Evolutionary conservation across 805 yeast genomes (phyloP), one percentile per base, ranked within the genome.

Genomic region (Candida ortonii): DNA sequence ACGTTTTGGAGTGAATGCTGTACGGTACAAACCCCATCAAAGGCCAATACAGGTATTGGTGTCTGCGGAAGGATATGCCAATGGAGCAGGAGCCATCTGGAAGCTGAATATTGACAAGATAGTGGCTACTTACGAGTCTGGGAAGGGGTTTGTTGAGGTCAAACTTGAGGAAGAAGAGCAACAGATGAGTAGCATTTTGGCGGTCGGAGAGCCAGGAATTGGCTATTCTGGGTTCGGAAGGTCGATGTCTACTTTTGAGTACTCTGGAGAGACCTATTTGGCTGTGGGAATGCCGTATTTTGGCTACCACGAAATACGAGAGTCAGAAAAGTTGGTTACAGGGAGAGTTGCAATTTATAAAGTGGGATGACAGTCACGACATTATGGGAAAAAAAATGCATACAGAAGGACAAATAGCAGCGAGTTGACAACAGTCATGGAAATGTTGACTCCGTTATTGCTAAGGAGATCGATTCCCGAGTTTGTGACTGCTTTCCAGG

Each of bases 1-100:
- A 3, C 39, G 34, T 33, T 58, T 59, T 37, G 59, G 59, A 2
- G 32, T 38, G 5, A 32, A 29, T 17, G 39, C 44, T 7, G 14
- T 39, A 4, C 9, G 17, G n/a, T n/a, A n/a, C n/a, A n/a, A n/a
- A n/a, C n/a, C n/a, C n/a, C n/a, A n/a, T n/a, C n/a, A 17, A 11
- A 14, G 12, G 24, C 43, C 44, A 11, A 42, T 46, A 5, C 12
- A 14, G 6, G 46, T 72, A 15, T 57, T 56, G 31, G 46, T 71
- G 3, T 59, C 75, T 1, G 58, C 57, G 12, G 68, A 65, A 9
- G 51, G 52, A 2, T 52, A 38, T 31, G 25, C 38, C 12, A 49
- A 50, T 18, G 73, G 71, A 3, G 52, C 53, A 35, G 80, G 78
- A 1, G 68, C 70, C 0, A 55, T 78, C 3, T 78, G 77, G 69